Evolutionary conservation across 306 rosid species (phyloP).

Genomic region (Quercus variabilis): DNA sequence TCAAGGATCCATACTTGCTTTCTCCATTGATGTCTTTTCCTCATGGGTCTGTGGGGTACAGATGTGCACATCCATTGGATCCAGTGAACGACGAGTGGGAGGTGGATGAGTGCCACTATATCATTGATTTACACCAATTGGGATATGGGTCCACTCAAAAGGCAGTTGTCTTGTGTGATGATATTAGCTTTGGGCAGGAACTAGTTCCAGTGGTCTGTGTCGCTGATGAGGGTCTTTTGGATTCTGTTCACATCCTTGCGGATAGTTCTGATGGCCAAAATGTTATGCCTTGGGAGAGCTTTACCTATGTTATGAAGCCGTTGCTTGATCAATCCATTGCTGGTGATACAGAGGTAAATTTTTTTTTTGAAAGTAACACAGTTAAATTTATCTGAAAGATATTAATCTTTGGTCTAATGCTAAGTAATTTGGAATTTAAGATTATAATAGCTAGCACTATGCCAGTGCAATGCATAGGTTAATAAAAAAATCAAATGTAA

Average conservation of each 20-base stretch:
- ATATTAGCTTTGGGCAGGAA: constrained; percentile 93
- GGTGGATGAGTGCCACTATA: constrained; percentile 74
- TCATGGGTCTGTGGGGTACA: constrained; percentile 29
- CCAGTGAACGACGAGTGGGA: constrained; percentile 54
- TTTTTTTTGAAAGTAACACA: no score
- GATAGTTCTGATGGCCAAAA: constrained; percentile 41
- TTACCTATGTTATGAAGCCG: constrained; percentile 68
- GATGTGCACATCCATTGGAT: constrained; percentile 29
- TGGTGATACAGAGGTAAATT: constrained; percentile 72
- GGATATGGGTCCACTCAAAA: constrained; percentile 43
- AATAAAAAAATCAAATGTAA: no score
- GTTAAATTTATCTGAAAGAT: constrained; percentile 1
- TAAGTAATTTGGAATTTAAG: constrained; percentile 9
- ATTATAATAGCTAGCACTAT: not conserved
- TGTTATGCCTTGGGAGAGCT: constrained; percentile 72
- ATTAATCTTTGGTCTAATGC: constrained; percentile 16
- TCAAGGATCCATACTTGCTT: constrained; percentile 43
- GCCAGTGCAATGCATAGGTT: no score
- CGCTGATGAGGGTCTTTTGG: constrained; percentile 55
- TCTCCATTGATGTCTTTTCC: constrained; percentile 61
- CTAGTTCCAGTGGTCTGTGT: constrained; percentile 71
- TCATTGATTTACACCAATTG: constrained; percentile 50
- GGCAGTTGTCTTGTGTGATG: constrained; percentile 62
- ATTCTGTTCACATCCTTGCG: constrained; percentile 40
- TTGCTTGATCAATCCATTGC: constrained; percentile 57